Percentiles rank a stretch among this genome's conserved stretches.
These are phyloP conservation scores for Pseudisothecium myosuroides DNA, from an alignment of 225 moss, liverwort and hornwort genomes.

Conservation along the genomic window DNA sequence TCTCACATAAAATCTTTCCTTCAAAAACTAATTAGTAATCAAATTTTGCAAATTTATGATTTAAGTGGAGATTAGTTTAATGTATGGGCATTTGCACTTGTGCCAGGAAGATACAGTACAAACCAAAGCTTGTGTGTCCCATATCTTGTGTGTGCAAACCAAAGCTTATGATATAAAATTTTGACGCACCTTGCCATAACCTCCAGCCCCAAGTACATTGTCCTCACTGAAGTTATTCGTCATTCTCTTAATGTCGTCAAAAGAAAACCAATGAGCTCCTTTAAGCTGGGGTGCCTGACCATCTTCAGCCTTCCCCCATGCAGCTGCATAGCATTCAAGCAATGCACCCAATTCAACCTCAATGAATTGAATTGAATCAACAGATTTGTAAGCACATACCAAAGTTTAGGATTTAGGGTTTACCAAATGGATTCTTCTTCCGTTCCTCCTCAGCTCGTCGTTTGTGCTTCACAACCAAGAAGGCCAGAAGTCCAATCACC, in stretches of 20 bases:
- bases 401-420: background rate
- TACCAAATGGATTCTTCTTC: constrained; percentile 71
- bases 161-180: background rate
- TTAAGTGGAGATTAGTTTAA: background rate
- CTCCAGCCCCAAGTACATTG: constrained; percentile 59
- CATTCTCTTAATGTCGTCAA: constrained; percentile 54
- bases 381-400: background rate
- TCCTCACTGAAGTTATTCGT: constrained; percentile 47
- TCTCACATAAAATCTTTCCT: background rate
- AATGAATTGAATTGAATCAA: background rate
- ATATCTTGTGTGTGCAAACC: background rate
- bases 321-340: constrained; percentile 25
- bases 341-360: background rate
- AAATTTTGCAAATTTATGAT: background rate
- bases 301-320: constrained; percentile 28
- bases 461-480: constrained; percentile 46
- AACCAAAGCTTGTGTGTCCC: background rate
- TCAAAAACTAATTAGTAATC: background rate
- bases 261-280: constrained; percentile 73
- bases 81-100: background rate
- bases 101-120: background rate
- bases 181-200: constrained; percentile 63
- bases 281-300: constrained; percentile 67
- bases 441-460: constrained; percentile 50
- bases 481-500: constrained; percentile 10